A percentile compares a stretch with the other conserved stretches of the same genome.
Evolutionary conservation across 176 grass and related monocot genomes (phyloP).

Genomic region (Eragrostis curvula): DNA sequence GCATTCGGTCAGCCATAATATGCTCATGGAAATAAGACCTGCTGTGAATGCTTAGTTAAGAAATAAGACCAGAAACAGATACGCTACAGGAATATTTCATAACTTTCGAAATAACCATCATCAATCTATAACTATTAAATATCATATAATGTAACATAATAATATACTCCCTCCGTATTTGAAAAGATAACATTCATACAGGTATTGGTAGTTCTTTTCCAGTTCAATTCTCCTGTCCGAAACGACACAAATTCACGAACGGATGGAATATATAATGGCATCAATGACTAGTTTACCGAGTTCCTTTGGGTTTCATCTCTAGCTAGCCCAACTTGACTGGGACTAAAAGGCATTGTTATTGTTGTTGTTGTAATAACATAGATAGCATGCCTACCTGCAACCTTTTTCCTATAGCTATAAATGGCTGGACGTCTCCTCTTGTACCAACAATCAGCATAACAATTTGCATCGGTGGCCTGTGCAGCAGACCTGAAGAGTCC

Average conservation of each 20-base stretch:
- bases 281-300: too few relatives aligned
- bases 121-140: background rate
- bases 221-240: too few relatives aligned
- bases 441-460: constrained; percentile 91
- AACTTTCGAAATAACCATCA: background rate
- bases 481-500: constrained; percentile 43
- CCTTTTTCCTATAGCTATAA: constrained; percentile 86
- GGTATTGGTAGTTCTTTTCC: too few relatives aligned
- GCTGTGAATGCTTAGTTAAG: background rate
- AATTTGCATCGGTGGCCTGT: constrained; percentile 69
- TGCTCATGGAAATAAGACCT: background rate
- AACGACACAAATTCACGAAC: too few relatives aligned
- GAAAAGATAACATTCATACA: too few relatives aligned
- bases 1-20: background rate
- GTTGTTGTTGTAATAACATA: too few relatives aligned
- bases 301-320: too few relatives aligned
- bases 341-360: too few relatives aligned
- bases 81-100: background rate
- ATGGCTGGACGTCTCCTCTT: constrained; percentile 85
- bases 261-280: too few relatives aligned
- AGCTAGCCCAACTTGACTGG: too few relatives aligned
- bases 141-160: constrained; percentile 1
- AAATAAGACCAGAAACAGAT: background rate
- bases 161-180: too few relatives aligned
- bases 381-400: constrained; percentile 60